These are phyloP conservation scores for Neoscytalidium dimidiatum DNA, from an alignment of 2,329 filamentous ascomycete genomes.

Conservation along the genomic window DNA sequence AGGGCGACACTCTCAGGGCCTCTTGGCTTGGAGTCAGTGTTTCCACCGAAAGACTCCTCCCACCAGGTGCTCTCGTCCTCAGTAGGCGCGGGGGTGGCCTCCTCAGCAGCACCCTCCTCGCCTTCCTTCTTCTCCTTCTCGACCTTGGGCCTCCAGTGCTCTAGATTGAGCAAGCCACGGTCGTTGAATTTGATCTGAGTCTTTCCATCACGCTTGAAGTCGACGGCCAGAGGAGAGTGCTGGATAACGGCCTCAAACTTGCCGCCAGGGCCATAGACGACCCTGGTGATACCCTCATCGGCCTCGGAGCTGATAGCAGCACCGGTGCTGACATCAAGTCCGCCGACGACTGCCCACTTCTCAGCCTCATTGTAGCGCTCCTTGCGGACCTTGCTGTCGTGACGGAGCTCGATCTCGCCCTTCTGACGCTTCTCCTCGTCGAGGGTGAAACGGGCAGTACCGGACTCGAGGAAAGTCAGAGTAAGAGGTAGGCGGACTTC, in stretches of 20 bases:
- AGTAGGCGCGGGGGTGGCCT: constrained; percentile 43
- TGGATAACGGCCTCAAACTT: constrained; percentile 81
- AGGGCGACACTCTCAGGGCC: constrained; percentile 90
- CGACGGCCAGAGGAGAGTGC: constrained; percentile 79
- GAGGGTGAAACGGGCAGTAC: constrained; percentile 80
- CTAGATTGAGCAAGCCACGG: constrained; percentile 85
- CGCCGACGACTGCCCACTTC: constrained; percentile 83
- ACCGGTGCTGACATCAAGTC: constrained; percentile 69
- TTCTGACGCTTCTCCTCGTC: constrained; percentile 91
- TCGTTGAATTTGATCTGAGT: constrained; percentile 88
- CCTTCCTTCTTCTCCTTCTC: constrained; percentile 62
- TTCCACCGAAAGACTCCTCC: constrained; percentile 95
- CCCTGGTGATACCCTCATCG: constrained; percentile 63
- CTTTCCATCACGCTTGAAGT: constrained; percentile 81
- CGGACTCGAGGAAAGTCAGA: constrained; percentile 86
- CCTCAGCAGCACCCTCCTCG: constrained; percentile 49
- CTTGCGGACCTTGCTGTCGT: constrained; percentile 82
- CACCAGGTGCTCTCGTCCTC: constrained; percentile 93
- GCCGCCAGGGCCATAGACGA: constrained; percentile 76
- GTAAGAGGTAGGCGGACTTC: constrained; percentile 79
- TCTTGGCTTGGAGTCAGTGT: constrained; percentile 91
- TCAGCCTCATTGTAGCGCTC: constrained; percentile 93
- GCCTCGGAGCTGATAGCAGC: constrained; percentile 69
- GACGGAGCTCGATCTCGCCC: constrained; percentile 83
- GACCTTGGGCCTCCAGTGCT: constrained; percentile 91